Percentiles rank a stretch among this genome's conserved stretches.
These are phyloP conservation scores for Trichoderma cornu-damae DNA, from an alignment of 2,329 filamentous ascomycete genomes.

Conservation along the genomic window DNA sequence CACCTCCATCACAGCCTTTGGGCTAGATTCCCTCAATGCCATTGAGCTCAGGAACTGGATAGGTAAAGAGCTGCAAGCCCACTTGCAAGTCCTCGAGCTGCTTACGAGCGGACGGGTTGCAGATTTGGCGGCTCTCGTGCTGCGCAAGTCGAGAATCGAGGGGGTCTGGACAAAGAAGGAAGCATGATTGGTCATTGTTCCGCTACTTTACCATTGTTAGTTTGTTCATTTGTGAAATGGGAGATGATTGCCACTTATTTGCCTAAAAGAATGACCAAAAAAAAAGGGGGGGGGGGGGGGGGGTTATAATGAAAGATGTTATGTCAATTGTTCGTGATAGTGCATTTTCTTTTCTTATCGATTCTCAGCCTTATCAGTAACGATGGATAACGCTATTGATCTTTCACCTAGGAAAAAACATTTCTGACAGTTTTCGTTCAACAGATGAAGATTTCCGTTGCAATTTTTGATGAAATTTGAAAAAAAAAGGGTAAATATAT, in stretches of 20 bases:
- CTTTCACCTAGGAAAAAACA: too few species aligned
- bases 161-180: slow-evolving; percentile 20
- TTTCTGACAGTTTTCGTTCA: too few species aligned
- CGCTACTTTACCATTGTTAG: too few species aligned
- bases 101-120: slow-evolving; percentile 43
- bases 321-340: too few species aligned
- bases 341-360: too few species aligned
- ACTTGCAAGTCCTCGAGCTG: slow-evolving; percentile 51
- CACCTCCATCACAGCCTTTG: slow-evolving; percentile 26
- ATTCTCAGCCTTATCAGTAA: too few species aligned
- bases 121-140: slow-evolving; percentile 25
- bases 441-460: not conserved
- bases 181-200: not conserved
- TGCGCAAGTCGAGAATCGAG: slow-evolving; percentile 27
- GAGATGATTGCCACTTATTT: not conserved
- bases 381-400: too few species aligned
- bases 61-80: slow-evolving; percentile 37
- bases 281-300: too few species aligned
- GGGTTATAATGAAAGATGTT: too few species aligned
- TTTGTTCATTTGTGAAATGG: not conserved
- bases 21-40: slow-evolving; percentile 45
- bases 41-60: slow-evolving; percentile 50
- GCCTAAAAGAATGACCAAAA: too few species aligned
- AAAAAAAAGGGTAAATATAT: not conserved
- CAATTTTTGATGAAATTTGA: not conserved